Percentiles rank a stretch among this genome's conserved stretches.
These are phyloP conservation scores for Fraxinus greggii DNA, from an alignment of 305 asterid genomes.

Conservation along the genomic window DNA sequence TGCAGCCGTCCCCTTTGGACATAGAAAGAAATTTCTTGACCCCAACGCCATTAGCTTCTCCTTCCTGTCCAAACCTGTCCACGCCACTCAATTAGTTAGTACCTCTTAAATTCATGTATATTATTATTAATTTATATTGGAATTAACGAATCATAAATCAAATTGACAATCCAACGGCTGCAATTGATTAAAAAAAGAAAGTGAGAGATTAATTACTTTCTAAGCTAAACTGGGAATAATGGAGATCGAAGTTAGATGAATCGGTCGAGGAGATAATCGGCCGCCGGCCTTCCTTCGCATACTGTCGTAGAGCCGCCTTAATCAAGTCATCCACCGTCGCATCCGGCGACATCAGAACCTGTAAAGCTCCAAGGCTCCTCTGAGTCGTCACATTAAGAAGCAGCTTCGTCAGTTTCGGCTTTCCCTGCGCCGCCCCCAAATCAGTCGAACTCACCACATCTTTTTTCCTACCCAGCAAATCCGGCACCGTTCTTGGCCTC, in stretches of 20 bases:
- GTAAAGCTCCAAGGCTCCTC: conserved; percentile 74
- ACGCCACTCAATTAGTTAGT: neutral
- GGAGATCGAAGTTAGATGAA: conserved; percentile 59
- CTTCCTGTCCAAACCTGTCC: conserved; percentile 58
- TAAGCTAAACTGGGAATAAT: conserved; percentile 86
- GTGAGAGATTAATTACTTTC: conserved; percentile 49
- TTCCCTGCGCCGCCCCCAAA: conserved; percentile 22
- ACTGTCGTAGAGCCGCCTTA: conserved; percentile 62
- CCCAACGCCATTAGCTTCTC: conserved; percentile 65
- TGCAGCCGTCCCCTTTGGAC: conserved; percentile 33
- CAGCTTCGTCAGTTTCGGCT: conserved; percentile 50
- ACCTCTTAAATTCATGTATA: neutral
- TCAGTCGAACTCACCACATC: conserved; percentile 13
- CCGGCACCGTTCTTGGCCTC: conserved; percentile 52
- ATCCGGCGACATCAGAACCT: conserved; percentile 61
- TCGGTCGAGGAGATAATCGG: conserved; percentile 40
- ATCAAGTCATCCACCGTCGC: conserved; percentile 71
- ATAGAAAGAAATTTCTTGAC: conserved; percentile 76
- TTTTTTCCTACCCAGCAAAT: conserved; percentile 27
- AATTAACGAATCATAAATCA: neutral
- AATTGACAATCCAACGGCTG: neutral
- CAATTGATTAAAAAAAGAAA: neutral
- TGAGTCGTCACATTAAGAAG: conserved; percentile 71
- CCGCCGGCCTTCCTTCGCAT: conserved; percentile 66
- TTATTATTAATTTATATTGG: neutral